A percentile compares a stretch with the other conserved stretches of the same genome.
Conservation (phyloP, 345 rosid species). For the Salix exigua region DNA sequence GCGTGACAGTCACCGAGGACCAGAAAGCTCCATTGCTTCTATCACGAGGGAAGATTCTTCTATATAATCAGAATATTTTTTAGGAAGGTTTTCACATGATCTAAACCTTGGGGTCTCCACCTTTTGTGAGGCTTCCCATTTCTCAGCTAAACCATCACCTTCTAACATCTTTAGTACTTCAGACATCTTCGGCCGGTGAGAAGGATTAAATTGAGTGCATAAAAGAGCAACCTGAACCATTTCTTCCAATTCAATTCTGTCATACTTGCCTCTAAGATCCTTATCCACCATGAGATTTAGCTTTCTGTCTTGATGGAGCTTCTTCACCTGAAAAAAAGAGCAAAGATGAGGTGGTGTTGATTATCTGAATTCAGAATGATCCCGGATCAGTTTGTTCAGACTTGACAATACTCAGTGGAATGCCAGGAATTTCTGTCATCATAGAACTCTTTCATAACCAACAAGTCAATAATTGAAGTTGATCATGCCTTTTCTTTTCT, state of each 20-base stretch:
- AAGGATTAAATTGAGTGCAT: conserved; percentile 70
- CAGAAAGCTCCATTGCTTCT: conserved; percentile 97
- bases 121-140: conserved; percentile 67
- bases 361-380: neutral
- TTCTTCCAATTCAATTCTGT: conserved; percentile 68
- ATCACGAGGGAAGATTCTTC: conserved; percentile 87
- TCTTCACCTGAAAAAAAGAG: conserved; percentile 61
- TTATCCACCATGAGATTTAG: conserved; percentile 68
- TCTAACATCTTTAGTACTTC: conserved; percentile 78
- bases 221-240: conserved; percentile 78
- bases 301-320: conserved; percentile 80
- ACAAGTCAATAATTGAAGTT: neutral
- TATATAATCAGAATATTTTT: conserved; percentile 67
- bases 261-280: conserved; percentile 58
- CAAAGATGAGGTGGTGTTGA: neutral
- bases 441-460: neutral
- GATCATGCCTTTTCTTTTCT: neutral
- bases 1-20: conserved; percentile 56
- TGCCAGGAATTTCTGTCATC: neutral
- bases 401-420: neutral
- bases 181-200: conserved; percentile 71
- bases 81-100: conserved; percentile 37
- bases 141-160: conserved; percentile 79
- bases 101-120: conserved; percentile 51
- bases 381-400: neutral